A percentile compares a stretch with the other conserved stretches of the same genome.
Evolutionary conservation across 2,329 filamentous ascomycete genomes (phyloP).

Genomic region (Nemania bipapillata): DNA sequence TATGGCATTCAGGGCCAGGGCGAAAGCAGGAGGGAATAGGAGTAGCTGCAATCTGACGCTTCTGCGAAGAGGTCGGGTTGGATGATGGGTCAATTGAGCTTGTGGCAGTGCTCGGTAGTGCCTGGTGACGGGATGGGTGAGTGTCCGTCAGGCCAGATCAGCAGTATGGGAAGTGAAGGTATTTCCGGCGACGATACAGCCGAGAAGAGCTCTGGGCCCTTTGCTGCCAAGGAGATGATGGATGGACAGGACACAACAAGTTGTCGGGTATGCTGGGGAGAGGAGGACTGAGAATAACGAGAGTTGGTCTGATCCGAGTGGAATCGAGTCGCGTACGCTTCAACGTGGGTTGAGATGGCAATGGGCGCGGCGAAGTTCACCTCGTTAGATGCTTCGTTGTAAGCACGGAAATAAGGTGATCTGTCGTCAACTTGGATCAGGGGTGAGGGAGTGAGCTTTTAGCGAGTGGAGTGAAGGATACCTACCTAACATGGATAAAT

Average conservation of each 20-base stretch:
- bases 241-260: not conserved
- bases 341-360: not conserved
- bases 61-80: slow-evolving; percentile 12
- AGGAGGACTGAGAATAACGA: not conserved
- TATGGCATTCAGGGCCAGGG: slow-evolving; percentile 30
- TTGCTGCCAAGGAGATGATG: slow-evolving; percentile 28
- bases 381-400: not conserved
- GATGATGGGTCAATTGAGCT: slow-evolving; percentile 14
- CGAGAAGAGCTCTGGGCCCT: slow-evolving; percentile 34
- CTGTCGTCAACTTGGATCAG: slow-evolving; percentile 40
- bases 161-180: slow-evolving; percentile 35
- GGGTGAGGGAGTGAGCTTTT: slow-evolving; percentile 25
- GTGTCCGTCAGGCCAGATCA: slow-evolving; percentile 41
- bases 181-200: slow-evolving; percentile 34
- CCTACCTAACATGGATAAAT: slow-evolving; percentile 8
- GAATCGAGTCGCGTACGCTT: not conserved
- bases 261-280: not conserved
- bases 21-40: slow-evolving; percentile 22
- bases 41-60: slow-evolving; percentile 29
- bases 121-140: no score
- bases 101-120: slow-evolving; percentile 27
- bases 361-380: not conserved
- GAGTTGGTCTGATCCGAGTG: not conserved
- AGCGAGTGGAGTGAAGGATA: slow-evolving; percentile 18
- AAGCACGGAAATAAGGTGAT: slow-evolving; percentile 34